Conservation (phyloP, 2,329 filamentous ascomycete genomes). For the Cladosporium colombiae region DNA sequence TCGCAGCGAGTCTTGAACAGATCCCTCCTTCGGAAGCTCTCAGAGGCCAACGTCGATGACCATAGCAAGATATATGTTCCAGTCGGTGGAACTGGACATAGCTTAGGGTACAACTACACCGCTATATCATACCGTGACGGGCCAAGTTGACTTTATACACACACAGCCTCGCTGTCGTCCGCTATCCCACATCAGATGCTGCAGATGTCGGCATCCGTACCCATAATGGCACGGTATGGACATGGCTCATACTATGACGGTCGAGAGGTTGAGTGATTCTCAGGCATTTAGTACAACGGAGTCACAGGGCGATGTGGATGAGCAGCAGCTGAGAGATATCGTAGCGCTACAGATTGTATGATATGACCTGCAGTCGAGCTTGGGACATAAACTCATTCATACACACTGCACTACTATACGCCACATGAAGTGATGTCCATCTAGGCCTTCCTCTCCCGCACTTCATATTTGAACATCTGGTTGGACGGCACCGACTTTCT, state of each 20-base stretch:
- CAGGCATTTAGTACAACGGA: neutral
- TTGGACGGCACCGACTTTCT: constrained; percentile 56
- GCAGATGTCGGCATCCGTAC: neutral
- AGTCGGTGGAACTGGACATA: neutral
- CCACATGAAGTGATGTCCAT: neutral
- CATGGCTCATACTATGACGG: neutral
- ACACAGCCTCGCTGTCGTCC: neutral
- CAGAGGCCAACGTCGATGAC: neutral
- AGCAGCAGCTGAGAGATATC: neutral
- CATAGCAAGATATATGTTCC: constrained; percentile 3
- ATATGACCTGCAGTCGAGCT: neutral
- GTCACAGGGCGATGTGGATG: neutral
- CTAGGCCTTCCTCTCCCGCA: constrained; percentile 34
- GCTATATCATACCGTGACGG: neutral
- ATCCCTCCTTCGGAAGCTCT: neutral
- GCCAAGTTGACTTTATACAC: neutral
- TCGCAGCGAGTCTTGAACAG: neutral
- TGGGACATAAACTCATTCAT: neutral
- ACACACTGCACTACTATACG: neutral
- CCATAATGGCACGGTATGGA: neutral
- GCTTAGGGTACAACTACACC: neutral
- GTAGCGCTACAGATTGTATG: neutral
- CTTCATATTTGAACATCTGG: constrained; percentile 50
- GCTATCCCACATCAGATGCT: neutral
- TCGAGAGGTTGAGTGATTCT: neutral